Conservation (phyloP, 2,329 filamentous ascomycete genomes). For the Alternaria triticimaculans region DNA sequence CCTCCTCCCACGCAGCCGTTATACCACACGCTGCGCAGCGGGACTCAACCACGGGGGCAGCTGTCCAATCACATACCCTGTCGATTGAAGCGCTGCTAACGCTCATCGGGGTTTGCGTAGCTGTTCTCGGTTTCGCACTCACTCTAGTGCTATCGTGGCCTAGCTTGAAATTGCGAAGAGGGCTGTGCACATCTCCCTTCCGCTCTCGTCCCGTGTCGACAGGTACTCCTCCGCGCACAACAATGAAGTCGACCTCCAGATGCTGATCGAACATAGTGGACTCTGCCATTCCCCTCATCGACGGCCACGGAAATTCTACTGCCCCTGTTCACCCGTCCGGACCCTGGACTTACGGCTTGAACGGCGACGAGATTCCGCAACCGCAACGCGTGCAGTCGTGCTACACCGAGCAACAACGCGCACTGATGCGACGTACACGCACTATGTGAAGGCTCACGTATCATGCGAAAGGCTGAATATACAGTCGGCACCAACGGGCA, state of each 20-base stretch:
- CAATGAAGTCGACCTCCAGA: neutral
- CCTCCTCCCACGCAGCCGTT: neutral
- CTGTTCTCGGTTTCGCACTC: neutral
- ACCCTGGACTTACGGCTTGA: neutral
- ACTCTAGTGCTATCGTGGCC: neutral
- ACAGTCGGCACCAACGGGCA: neutral
- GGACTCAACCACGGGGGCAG: neutral
- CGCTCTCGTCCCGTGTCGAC: neutral
- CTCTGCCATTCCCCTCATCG: neutral
- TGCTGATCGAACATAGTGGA: neutral
- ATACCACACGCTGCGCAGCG: neutral
- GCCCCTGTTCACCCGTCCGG: rapidly evolving
- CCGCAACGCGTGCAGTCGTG: neutral
- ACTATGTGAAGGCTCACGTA: neutral
- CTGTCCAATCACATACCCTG: neutral
- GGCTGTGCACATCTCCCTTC: neutral
- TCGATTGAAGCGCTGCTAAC: neutral
- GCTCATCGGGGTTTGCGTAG: neutral
- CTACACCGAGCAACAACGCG: neutral
- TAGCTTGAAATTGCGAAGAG: neutral
- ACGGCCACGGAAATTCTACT: rapidly evolving
- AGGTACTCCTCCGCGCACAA: neutral
- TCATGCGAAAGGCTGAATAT: neutral
- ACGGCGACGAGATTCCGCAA: neutral
- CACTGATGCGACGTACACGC: neutral